Conservation (phyloP, 2,329 filamentous ascomycete genomes). For the Fusarium compactum region DNA sequence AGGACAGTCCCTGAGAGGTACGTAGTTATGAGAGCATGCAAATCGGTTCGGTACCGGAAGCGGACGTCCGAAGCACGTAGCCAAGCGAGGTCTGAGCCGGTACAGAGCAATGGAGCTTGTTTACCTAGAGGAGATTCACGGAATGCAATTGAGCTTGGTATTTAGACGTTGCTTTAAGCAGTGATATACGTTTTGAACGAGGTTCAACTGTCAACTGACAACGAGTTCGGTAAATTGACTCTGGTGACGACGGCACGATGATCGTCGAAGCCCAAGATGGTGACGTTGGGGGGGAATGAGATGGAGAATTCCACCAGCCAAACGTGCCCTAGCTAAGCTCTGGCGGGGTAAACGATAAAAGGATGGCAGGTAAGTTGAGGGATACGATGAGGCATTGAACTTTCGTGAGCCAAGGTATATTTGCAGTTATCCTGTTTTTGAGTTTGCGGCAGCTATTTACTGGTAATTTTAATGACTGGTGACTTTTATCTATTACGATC, state of each 20-base stretch:
- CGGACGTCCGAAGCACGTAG: conserved; percentile 23
- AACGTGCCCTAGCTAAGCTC: conserved; percentile 30
- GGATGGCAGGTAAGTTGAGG: conserved; percentile 3
- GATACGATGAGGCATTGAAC: conserved; percentile 1
- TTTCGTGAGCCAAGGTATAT: not conserved
- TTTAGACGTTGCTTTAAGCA: not conserved
- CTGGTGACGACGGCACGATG: not conserved
- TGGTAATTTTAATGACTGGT: not conserved
- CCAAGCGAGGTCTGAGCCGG: conserved; percentile 4
- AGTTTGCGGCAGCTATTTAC: not conserved
- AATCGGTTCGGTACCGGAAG: conserved; percentile 26
- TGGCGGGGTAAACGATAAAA: conserved; percentile 36
- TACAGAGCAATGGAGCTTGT: not conserved
- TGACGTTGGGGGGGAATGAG: conserved; percentile 9
- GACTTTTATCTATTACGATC: not conserved
- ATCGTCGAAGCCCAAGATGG: conserved; percentile 1
- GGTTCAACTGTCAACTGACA: not conserved
- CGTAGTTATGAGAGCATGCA: conserved; percentile 21
- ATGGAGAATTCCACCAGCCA: conserved; percentile 17
- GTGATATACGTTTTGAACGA: not conserved
- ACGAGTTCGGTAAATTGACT: not conserved
- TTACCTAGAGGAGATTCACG: not conserved
- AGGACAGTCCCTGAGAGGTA: conserved; percentile 13
- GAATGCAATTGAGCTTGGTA: conserved; percentile 1
- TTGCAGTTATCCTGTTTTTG: conserved; percentile 6